These are phyloP conservation scores for Phytophthora pistaciae DNA, from an alignment of 352 stramenopile species.

Conservation along the genomic window DNA sequence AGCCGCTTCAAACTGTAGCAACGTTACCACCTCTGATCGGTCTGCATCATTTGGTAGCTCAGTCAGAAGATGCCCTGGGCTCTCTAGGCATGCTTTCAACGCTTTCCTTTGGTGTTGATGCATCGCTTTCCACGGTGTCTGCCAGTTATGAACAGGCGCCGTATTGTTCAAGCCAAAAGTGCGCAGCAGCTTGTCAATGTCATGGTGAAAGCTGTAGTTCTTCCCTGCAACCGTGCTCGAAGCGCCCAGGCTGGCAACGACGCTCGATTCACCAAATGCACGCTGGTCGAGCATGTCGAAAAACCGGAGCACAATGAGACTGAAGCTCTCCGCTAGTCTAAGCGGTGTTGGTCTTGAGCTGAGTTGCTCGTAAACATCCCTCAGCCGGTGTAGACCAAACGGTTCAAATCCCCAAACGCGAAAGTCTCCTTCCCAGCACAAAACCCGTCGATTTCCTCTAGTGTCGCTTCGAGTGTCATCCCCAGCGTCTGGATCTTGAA, in stretches of 20 bases:
- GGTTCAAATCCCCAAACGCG: constrained; percentile 7
- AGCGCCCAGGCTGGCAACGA: constrained; percentile 13
- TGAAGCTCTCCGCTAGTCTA: constrained; percentile 16
- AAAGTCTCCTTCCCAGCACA: constrained; percentile 1
- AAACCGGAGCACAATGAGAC: constrained; percentile 19
- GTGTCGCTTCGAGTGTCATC: constrained; percentile 15
- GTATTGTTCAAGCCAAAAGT: constrained; percentile 8
- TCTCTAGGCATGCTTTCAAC: constrained; percentile 12
- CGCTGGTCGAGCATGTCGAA: constrained; percentile 20
- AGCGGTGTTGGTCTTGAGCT: not conserved
- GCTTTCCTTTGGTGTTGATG: not conserved
- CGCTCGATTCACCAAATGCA: not conserved
- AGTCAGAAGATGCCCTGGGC: constrained; percentile 7
- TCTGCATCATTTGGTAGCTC: constrained; percentile 15
- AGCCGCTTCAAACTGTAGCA: constrained; percentile 17
- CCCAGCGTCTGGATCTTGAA: constrained; percentile 27
- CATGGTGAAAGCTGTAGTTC: constrained; percentile 31
- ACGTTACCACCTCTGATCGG: constrained; percentile 13
- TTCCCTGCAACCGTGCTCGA: constrained; percentile 18
- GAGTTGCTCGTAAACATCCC: constrained; percentile 24
- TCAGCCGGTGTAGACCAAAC: constrained; percentile 17
- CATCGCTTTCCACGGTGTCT: constrained; percentile 13
- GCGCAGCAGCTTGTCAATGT: constrained; percentile 22
- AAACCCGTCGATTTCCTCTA: constrained; percentile 18
- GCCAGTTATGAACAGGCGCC: constrained; percentile 13